phyloP scores from a whole-genome alignment of 1,284 basidiomycete genomes.

The Rhodotorula mucilaginosa region DNA sequence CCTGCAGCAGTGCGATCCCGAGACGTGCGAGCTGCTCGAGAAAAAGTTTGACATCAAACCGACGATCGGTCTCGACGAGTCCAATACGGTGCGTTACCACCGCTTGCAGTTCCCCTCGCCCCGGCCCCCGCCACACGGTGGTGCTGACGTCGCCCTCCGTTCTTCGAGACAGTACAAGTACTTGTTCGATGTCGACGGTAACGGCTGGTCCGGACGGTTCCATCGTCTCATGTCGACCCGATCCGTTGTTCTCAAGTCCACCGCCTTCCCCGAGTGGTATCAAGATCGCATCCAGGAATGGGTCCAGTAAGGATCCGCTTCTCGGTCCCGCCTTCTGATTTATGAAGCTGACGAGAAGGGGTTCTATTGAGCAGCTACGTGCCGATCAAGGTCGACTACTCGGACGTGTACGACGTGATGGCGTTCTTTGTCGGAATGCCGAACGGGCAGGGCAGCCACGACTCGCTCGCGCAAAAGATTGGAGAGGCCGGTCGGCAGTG shows the following conservation, averaged over 20 bases:
- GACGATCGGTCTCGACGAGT: conserved; percentile 43
- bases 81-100: conserved; percentile 40
- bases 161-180: conserved; percentile 48
- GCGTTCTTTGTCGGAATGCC: conserved; percentile 52
- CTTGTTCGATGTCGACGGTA: conserved; percentile 54
- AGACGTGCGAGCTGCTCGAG: conserved; percentile 42
- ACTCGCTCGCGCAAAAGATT: conserved; percentile 59
- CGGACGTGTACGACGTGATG: conserved; percentile 54
- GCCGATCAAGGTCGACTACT: conserved; percentile 53
- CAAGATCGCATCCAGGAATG: conserved; percentile 51
- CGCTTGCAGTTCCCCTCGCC: too few relatives aligned
- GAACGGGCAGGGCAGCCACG: conserved; percentile 55
- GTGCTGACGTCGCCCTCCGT: conserved; percentile 25
- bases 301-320: conserved; percentile 40
- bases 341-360: background rate
- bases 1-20: conserved; percentile 44
- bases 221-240: conserved; percentile 52
- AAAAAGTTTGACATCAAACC: conserved; percentile 39
- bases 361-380: background rate
- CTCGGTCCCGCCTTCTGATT: too few relatives aligned
- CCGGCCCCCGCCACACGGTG: too few relatives aligned
- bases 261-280: conserved; percentile 51
- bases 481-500: conserved; percentile 60
- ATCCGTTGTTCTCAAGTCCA: conserved; percentile 52
- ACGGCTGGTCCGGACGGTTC: conserved; percentile 51